Evolutionary conservation across 2,329 filamentous ascomycete genomes (phyloP), one percentile per base, ranked within the genome.

Genomic region (Aureobasidium lini): DNA sequence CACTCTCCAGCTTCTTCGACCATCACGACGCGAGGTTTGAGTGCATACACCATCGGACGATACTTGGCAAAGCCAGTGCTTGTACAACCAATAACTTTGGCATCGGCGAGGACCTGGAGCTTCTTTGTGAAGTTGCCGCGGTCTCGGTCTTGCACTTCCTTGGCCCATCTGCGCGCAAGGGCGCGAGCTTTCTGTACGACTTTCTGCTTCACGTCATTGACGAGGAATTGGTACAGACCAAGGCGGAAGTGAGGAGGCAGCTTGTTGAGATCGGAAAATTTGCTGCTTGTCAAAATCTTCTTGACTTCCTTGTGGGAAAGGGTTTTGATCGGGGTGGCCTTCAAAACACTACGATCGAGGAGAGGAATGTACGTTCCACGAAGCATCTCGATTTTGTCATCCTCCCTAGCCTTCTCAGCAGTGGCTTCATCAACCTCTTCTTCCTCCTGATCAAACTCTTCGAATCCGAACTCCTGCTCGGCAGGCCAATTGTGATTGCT

Each of bases 31-130:
- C 78, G 82, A 0, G 90, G 88, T 31, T 81, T 77, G 4, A 93
- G 69, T 1, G 82, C 82, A 0, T 84, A 78, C 23, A 95, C 76
- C 2, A 93, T 76, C 1, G 81, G 82, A 3, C 89, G 84, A 62
- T 94, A 93, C 65, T 95, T 95, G 71, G 85, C 86, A 8, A 95
- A 69, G 1, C 90, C 89, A 0, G 90, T 95, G 0, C 88, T 91
- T 0, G 90, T 95, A 77, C 86, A 80, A 8, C 84, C 84, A 54
- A 87, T 79, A 29, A 87, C 69, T 59, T 78, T 82, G 5, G 81
- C 75, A 53, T 82, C 81, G 36, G 81, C 81, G 3, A 93, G 73
- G 28, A 89, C 77, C 23, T 81, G 73, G 8, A 79, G 72, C 61
- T 90, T 82, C 37, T 77, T 76, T 60, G 85, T 79, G 78, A 81